Base-by-base conservation (phyloP, 2,329 filamentous ascomycete species). In the Aspergillus caelatus region DNA sequence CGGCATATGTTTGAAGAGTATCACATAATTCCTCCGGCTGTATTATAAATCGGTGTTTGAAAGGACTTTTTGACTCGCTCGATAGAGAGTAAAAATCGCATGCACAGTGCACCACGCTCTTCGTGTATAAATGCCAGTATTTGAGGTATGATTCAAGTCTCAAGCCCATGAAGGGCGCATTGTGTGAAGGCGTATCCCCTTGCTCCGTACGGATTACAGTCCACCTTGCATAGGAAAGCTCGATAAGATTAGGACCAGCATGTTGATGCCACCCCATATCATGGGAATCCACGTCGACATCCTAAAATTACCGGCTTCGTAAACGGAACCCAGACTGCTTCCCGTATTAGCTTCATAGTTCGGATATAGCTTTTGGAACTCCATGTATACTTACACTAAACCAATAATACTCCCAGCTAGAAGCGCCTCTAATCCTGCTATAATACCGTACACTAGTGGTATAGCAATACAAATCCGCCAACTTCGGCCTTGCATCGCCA, bases 251-350 rank as follows among this genome's bases (percentile, higher is more conserved):
- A 97, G 82, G 34, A 96, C 85, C 54, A 97, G 77, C 11, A 94
- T 89, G 75, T 93, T 96, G 76, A 94, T 90, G 73, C 92, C 85
- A 1, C 88, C 92, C 94, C 94, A 97, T 26, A 94, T 86, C 72
- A 95, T 91, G 0, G 94, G 94, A 58, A 96, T 91, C 93, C 93
- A 97, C 0, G 94, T 97, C 53, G 93, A 94, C 93, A 97, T 95
- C 71, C 89, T 85, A 75, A 94, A 96, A 78, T 90, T 92, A 50
- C 93, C 94, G 2, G 90, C 86, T 70, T 88, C 86, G 74, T 96
- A 97, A 41, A 94, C 87, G 10, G 90, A 91, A 14, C 91, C 92
- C 23, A 96, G 81, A 56, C 91, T 94, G 67, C 53, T 26, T n/a
- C 19, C 30, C 58, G 36, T 60, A 12, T 71, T 60, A 70, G 65